phyloP scores from a whole-genome alignment of 192 early-diverging fungal species.

The Gamsiella multidivaricata region DNA sequence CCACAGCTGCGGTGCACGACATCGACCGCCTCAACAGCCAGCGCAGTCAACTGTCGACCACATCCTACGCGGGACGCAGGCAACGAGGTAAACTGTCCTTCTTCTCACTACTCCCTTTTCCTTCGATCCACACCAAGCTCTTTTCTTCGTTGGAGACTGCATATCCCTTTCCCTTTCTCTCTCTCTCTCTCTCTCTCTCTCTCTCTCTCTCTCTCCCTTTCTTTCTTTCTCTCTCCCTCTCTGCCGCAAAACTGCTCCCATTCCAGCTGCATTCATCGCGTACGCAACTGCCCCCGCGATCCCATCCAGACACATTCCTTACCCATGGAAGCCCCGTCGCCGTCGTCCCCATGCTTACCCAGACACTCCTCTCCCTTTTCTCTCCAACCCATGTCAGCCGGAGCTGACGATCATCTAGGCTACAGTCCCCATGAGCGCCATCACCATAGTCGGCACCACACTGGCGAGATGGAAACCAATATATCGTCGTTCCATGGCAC shows the following conservation, averaged over 20 bases:
- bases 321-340: neutral
- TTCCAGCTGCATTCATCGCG: neutral
- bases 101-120: neutral
- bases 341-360: conserved; percentile 2
- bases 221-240: neutral
- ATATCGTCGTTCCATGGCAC: neutral
- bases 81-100: neutral
- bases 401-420: neutral
- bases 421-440: conserved; percentile 7
- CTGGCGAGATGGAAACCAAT: neutral
- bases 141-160: neutral
- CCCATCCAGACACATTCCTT: neutral
- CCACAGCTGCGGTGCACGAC: too few relatives aligned
- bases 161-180: neutral
- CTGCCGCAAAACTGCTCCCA: too few relatives aligned
- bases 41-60: neutral
- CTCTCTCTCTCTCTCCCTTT: neutral
- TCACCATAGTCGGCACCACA: neutral
- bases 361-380: conserved; percentile 4
- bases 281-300: neutral
- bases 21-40: neutral
- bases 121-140: neutral
- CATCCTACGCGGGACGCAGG: neutral
- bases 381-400: neutral
- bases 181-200: neutral